A percentile compares a stretch with the other conserved stretches of the same genome.
Evolutionary conservation across 768 basidiomycete species (phyloP).

Genomic region (Pisolithus sp.): DNA sequence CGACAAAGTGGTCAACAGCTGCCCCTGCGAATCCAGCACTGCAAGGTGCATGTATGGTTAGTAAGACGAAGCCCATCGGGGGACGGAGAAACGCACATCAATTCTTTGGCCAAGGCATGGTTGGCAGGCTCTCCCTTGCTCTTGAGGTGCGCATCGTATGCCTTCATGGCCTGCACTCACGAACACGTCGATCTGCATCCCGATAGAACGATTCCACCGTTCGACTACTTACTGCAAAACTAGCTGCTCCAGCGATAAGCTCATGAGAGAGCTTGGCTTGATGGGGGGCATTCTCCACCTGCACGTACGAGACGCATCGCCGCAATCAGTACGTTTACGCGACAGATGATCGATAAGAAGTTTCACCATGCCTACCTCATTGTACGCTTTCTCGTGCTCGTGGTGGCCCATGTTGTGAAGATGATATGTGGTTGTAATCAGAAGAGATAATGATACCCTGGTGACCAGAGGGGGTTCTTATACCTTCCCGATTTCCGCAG

Average conservation of each 20-base stretch:
- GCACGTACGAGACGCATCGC: not conserved
- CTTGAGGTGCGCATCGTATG: conserved; percentile 49
- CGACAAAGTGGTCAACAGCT: conserved; percentile 47
- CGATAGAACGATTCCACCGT: too few species aligned
- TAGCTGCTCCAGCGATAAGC: conserved; percentile 59
- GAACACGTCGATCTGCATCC: not conserved
- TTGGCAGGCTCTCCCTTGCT: conserved; percentile 41
- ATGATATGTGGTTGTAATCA: too few species aligned
- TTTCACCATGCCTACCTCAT: too few species aligned
- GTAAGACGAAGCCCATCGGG: not conserved
- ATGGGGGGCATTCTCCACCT: conserved; percentile 50
- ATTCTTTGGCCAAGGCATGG: conserved; percentile 55
- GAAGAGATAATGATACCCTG: too few species aligned
- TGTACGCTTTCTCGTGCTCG: too few species aligned
- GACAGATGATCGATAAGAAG: too few species aligned
- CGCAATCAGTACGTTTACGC: too few species aligned
- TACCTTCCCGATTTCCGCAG: too few species aligned
- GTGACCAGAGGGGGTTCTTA: too few species aligned
- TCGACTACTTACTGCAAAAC: conserved; percentile 45
- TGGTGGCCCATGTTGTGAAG: too few species aligned
- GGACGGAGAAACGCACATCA: conserved; percentile 29
- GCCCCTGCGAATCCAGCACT: conserved; percentile 53
- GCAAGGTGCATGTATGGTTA: not conserved
- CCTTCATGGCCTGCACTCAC: conserved; percentile 49
- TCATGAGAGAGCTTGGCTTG: conserved; percentile 58